A percentile compares a stretch with the other conserved stretches of the same genome.
Conservation (phyloP, 352 stramenopile species). For the Halophytophthora batemanensis region DNA sequence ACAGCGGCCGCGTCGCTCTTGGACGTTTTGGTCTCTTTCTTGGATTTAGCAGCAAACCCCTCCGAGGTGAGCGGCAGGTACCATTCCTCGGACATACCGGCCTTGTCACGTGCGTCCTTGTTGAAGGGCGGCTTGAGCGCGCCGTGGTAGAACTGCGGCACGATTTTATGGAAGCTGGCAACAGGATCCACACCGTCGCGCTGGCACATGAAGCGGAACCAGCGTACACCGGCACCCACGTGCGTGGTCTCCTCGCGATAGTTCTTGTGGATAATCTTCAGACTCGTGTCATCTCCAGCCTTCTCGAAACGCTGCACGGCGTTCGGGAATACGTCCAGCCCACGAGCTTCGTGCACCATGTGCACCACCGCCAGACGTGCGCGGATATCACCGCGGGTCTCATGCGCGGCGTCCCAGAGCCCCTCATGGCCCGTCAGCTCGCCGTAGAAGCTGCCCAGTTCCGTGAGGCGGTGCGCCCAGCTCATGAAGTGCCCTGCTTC, state of each 20-base stretch:
- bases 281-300: constrained; percentile 32
- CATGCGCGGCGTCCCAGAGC: constrained; percentile 49
- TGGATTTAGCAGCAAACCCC: constrained; percentile 2
- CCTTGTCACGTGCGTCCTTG: constrained; percentile 38
- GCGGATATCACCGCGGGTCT: constrained; percentile 35
- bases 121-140: constrained; percentile 60
- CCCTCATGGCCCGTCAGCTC: constrained; percentile 42
- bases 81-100: constrained; percentile 46
- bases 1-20: constrained; percentile 2
- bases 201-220: constrained; percentile 41
- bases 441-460: constrained; percentile 51
- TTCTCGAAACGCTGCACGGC: constrained; percentile 47
- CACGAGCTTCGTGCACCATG: constrained; percentile 55
- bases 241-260: constrained; percentile 52
- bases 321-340: constrained; percentile 50
- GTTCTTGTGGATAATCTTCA: constrained; percentile 49
- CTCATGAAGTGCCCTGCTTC: constrained; percentile 51
- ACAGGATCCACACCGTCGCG: constrained; percentile 28
- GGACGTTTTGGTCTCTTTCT: too few relatives aligned
- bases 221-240: constrained; percentile 35
- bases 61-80: constrained; percentile 36
- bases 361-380: constrained; percentile 53
- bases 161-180: constrained; percentile 44
- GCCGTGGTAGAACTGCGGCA: constrained; percentile 48
- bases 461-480: constrained; percentile 41